These are phyloP conservation scores for Miscanthus lutarioriparius DNA, from an alignment of 176 grass and related monocot species.

Conservation along the genomic window DNA sequence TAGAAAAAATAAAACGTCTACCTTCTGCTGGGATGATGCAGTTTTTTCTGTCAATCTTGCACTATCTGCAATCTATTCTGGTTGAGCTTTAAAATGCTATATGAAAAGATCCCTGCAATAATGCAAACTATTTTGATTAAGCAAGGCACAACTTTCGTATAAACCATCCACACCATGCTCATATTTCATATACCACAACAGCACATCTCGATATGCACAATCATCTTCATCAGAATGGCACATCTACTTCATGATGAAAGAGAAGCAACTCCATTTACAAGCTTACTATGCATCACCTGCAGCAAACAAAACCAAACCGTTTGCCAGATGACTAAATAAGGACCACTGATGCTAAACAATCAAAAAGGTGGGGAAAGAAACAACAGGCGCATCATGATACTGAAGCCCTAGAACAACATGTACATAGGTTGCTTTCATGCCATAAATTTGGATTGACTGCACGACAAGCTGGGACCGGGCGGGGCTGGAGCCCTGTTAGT, in stretches of 20 bases:
- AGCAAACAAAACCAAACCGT: slow-evolving; percentile 54
- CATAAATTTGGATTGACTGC: slow-evolving; percentile 16
- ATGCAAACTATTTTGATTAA: not conserved
- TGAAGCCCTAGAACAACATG: slow-evolving; percentile 30
- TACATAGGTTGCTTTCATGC: slow-evolving; percentile 28
- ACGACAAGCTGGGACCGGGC: not conserved
- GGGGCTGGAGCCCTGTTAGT: slow-evolving; percentile 19
- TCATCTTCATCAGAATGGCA: slow-evolving; percentile 37
- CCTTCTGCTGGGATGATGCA: not conserved
- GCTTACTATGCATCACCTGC: slow-evolving; percentile 61
- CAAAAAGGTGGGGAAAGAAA: not conserved
- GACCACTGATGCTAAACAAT: slow-evolving; percentile 3
- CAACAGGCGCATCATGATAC: slow-evolving; percentile 6
- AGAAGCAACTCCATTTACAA: slow-evolving; percentile 66
- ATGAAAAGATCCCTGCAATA: not conserved
- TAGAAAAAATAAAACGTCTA: not conserved
- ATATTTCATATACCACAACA: slow-evolving; percentile 26
- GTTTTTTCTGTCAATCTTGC: not conserved
- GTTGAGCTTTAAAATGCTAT: not conserved
- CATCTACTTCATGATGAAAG: slow-evolving; percentile 42
- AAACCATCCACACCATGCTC: slow-evolving; percentile 2
- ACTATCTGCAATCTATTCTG: not conserved
- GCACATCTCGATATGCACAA: slow-evolving; percentile 52
- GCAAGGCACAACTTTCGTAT: not conserved
- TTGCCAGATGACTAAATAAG: slow-evolving; percentile 49